Percentiles rank a stretch among this genome's conserved stretches.
Evolutionary conservation across 768 basidiomycete genomes (phyloP).

Genomic region (Tricholomella constricta): DNA sequence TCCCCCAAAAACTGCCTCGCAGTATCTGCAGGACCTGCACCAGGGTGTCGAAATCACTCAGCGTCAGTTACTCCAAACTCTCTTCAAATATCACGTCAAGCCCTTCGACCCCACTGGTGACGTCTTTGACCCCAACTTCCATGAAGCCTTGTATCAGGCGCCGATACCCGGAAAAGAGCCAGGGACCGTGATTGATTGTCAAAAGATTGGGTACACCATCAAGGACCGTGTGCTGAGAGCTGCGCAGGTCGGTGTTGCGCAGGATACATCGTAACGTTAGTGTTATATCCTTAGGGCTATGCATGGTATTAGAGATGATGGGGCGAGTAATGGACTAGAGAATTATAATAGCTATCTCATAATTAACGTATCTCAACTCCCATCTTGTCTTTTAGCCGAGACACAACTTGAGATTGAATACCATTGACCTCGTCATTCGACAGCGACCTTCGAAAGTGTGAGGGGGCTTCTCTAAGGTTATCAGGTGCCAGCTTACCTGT

Average conservation of each 20-base stretch:
- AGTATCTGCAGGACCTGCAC: constrained; percentile 71
- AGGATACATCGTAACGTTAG: constrained; percentile 51
- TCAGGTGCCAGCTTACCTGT: constrained; percentile 54
- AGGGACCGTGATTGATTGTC: constrained; percentile 88
- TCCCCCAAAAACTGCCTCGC: constrained; percentile 54
- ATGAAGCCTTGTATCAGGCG: constrained; percentile 94
- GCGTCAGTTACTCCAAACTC: constrained; percentile 82
- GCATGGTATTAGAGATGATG: constrained; percentile 20
- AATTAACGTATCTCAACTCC: constrained; percentile 85
- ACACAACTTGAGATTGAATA: constrained; percentile 66
- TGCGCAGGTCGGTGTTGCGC: constrained; percentile 95
- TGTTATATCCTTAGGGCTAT: constrained; percentile 3
- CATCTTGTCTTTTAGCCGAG: constrained; percentile 58
- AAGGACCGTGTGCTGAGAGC: constrained; percentile 92
- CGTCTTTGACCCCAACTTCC: constrained; percentile 90
- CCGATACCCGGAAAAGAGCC: constrained; percentile 89
- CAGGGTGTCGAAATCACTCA: constrained; percentile 92
- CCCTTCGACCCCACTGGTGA: constrained; percentile 92
- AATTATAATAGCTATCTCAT: constrained; percentile 20
- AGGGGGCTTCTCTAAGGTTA: background rate
- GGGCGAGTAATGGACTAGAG: constrained; percentile 21
- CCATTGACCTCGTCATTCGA: constrained; percentile 87
- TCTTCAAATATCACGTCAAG: constrained; percentile 90
- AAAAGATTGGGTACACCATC: constrained; percentile 91
- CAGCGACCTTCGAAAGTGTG: constrained; percentile 58